phyloP scores from a whole-genome alignment of 768 basidiomycete species.

The Boletus subparvulus region DNA sequence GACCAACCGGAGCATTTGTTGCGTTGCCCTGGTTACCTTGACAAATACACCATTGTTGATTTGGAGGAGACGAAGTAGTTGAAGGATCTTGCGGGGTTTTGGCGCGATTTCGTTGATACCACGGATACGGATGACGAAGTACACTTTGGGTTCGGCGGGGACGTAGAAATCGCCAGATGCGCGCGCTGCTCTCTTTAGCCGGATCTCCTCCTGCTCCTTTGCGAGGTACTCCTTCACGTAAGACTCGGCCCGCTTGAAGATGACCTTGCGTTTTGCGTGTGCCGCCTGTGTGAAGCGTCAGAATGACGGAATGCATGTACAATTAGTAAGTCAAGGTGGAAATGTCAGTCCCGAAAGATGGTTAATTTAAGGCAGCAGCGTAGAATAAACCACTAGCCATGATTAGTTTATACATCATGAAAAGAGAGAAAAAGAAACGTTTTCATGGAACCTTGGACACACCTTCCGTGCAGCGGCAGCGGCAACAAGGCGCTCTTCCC shows the following conservation, averaged over 20 bases:
- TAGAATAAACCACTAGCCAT: conserved; percentile 69
- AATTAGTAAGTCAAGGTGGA: neutral
- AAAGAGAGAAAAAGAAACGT: conserved; percentile 19
- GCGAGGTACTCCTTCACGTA: conserved; percentile 96
- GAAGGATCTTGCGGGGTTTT: conserved; percentile 98
- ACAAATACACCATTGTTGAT: conserved; percentile 99
- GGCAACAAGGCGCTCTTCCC: conserved; percentile 88
- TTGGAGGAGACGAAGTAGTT: conserved; percentile 96
- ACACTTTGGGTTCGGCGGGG: conserved; percentile 93
- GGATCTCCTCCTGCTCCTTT: conserved; percentile 95
- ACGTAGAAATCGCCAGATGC: conserved; percentile 96
- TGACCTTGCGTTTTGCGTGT: conserved; percentile 91
- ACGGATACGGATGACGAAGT: conserved; percentile 96
- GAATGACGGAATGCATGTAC: conserved; percentile 6
- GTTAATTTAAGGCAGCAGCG: conserved; percentile 83
- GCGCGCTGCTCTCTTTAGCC: conserved; percentile 90
- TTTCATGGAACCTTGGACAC: conserved; percentile 29
- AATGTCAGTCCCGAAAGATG: conserved; percentile 75
- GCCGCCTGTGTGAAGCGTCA: conserved; percentile 55
- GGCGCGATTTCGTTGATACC: conserved; percentile 99
- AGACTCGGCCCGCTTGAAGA: conserved; percentile 98
- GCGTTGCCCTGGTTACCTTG: conserved; percentile 93
- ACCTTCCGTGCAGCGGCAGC: conserved; percentile 89
- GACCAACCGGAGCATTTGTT: conserved; percentile 96
- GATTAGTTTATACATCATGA: conserved; percentile 81